Evolutionary conservation across 345 rosid genomes (phyloP).

Genomic region (Combretum micranthum): DNA sequence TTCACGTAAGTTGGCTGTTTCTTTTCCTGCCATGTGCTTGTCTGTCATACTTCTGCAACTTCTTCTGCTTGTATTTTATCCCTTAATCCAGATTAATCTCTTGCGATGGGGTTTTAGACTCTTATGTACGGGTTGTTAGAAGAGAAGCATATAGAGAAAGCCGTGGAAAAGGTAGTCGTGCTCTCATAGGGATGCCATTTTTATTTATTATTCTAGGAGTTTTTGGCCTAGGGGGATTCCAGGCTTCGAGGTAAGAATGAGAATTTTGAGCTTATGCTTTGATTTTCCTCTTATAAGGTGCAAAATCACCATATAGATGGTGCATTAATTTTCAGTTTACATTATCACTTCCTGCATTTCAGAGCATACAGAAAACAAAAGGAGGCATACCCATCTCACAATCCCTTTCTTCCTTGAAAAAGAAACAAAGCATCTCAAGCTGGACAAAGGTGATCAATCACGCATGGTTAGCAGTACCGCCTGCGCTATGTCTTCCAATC

Average conservation of each 20-base stretch:
- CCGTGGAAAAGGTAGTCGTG: constrained; percentile 50
- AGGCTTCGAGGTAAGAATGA: constrained; percentile 47
- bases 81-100: too few species aligned
- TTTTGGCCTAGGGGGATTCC: constrained; percentile 61
- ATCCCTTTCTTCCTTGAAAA: constrained; percentile 77
- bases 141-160: constrained; percentile 48
- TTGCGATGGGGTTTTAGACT: constrained; percentile 17
- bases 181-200: constrained; percentile 53
- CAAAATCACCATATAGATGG: too few species aligned
- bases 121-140: constrained; percentile 55
- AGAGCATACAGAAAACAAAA: constrained; percentile 78
- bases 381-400: constrained; percentile 59
- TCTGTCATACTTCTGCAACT: constrained; percentile 1
- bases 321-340: background rate
- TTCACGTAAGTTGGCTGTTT: constrained; percentile 23
- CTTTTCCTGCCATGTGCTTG: too few species aligned
- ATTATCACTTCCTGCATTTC: constrained; percentile 10
- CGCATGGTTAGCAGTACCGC: too few species aligned
- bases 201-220: constrained; percentile 56
- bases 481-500: too few species aligned
- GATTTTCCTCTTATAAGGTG: too few species aligned
- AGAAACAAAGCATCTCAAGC: constrained; percentile 6
- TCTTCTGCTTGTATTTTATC: too few species aligned
- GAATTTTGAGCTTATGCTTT: too few species aligned
- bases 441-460: too few species aligned